Conservation (phyloP, 352 stramenopile genomes). For the Phytophthora chlamydospora region DNA sequence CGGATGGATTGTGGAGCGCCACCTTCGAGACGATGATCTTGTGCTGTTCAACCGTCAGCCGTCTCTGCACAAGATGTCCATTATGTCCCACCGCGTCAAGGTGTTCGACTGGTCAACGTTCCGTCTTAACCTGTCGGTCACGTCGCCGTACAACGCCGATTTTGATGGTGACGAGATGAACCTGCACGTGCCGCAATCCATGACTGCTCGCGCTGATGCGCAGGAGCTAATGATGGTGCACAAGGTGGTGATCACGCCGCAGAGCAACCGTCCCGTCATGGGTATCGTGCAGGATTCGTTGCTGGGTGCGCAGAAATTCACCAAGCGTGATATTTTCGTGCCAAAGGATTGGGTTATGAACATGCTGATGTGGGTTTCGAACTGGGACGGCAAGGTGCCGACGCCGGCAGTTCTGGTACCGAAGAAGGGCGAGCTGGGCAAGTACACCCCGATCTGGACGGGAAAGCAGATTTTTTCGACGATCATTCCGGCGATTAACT, state of each 20-base stretch:
- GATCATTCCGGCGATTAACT: slow-evolving; percentile 98
- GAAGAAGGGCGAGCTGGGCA: slow-evolving; percentile 84
- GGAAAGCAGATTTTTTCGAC: slow-evolving; percentile 99
- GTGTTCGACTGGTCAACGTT: slow-evolving; percentile 99
- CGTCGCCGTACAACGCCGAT: slow-evolving; percentile 99
- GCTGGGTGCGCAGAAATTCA: slow-evolving; percentile 97
- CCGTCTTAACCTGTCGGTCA: slow-evolving; percentile 98
- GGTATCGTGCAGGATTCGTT: slow-evolving; percentile 99
- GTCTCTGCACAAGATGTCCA: slow-evolving; percentile 99
- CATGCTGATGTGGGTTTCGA: slow-evolving; percentile 97
- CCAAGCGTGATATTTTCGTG: slow-evolving; percentile 98
- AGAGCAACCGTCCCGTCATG: slow-evolving; percentile 99
- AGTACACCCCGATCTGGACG: slow-evolving; percentile 95
- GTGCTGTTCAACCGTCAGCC: slow-evolving; percentile 99
- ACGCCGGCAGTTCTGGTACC: slow-evolving; percentile 97
- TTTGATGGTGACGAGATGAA: slow-evolving; percentile 99
- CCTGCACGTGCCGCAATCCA: slow-evolving; percentile 97
- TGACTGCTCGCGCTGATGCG: slow-evolving; percentile 96
- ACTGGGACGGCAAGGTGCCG: slow-evolving; percentile 97
- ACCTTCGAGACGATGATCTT: slow-evolving; percentile 98
- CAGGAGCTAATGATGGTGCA: slow-evolving; percentile 99
- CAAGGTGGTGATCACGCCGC: slow-evolving; percentile 98
- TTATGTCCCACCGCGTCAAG: slow-evolving; percentile 99
- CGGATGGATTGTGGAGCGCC: slow-evolving; percentile 99
- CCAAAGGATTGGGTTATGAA: slow-evolving; percentile 98